Evolutionary conservation across 2,329 filamentous ascomycete species (phyloP).

Genomic region (Botrytis byssoidea): DNA sequence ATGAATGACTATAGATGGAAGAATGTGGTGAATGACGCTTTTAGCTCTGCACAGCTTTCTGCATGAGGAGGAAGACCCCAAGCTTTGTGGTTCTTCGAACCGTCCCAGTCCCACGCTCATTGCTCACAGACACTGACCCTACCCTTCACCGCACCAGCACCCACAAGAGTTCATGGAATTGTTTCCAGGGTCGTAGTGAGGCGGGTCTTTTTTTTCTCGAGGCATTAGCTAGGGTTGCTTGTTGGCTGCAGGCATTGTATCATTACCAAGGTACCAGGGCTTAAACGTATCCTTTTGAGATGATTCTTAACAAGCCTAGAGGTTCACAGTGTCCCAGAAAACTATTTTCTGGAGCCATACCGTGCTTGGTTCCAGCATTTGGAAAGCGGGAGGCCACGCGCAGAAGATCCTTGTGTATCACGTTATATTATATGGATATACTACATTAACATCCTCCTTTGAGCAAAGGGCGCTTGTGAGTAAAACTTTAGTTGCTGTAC

Average conservation of each 20-base stretch:
- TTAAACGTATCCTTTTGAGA: constrained; percentile 17
- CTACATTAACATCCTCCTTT: constrained; percentile 12
- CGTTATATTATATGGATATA: constrained; percentile 29
- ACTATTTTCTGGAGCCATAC: constrained; percentile 22
- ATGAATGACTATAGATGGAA: constrained; percentile 22
- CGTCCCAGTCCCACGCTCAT: constrained; percentile 32
- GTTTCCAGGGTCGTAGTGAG: constrained; percentile 28
- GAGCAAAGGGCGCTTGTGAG: constrained; percentile 16
- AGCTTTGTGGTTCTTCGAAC: constrained; percentile 25
- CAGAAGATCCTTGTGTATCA: constrained; percentile 30
- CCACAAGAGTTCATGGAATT: constrained; percentile 27
- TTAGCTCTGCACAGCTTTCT: constrained; percentile 31
- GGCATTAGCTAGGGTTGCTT: constrained; percentile 28
- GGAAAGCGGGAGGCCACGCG: constrained; percentile 34
- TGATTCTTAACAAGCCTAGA: constrained; percentile 12
- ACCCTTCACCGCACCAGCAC: constrained; percentile 27
- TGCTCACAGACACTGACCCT: constrained; percentile 34
- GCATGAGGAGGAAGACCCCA: constrained; percentile 21
- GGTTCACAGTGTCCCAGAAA: constrained; percentile 24
- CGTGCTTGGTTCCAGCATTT: constrained; percentile 24
- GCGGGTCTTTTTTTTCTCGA: constrained; percentile 29
- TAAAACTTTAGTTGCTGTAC: constrained; percentile 8
- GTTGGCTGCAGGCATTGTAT: constrained; percentile 26
- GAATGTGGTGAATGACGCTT: constrained; percentile 34
- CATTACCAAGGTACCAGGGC: constrained; percentile 24